Conservation (phyloP, 179 eudicot species). For the Dionaea muscipula region DNA sequence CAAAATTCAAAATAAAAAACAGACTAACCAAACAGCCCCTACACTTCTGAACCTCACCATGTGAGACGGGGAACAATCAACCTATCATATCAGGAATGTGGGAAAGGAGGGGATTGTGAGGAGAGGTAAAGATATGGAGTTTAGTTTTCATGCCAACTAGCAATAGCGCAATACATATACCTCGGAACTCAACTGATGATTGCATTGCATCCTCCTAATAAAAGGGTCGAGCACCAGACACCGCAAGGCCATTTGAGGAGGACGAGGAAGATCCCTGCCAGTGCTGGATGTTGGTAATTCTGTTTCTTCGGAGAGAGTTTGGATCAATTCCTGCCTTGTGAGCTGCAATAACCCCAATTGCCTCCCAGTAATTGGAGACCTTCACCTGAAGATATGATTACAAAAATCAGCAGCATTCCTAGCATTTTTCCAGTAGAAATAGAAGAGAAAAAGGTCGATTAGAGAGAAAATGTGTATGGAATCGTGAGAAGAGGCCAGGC, state of each 20-base stretch:
- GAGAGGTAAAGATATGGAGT: too few relatives aligned
- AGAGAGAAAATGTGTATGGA: constrained; percentile 1
- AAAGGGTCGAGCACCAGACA: constrained; percentile 18
- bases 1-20: too few relatives aligned
- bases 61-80: too few relatives aligned
- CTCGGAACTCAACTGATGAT: too few relatives aligned
- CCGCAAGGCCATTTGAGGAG: constrained; percentile 30
- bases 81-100: too few relatives aligned
- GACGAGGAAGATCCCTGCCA: constrained; percentile 17
- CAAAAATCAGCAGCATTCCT: background rate
- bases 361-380: constrained; percentile 91
- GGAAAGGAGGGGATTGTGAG: too few relatives aligned
- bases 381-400: constrained; percentile 31
- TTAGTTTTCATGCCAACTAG: too few relatives aligned
- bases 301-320: constrained; percentile 50
- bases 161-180: too few relatives aligned
- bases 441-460: background rate
- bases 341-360: constrained; percentile 82
- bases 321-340: constrained; percentile 92
- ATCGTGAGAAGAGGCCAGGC: too few relatives aligned
- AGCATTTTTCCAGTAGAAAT: background rate
- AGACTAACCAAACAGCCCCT: too few relatives aligned
- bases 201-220: too few relatives aligned
- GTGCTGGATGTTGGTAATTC: constrained; percentile 34
- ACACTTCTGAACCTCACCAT: too few relatives aligned